A percentile compares a stretch with the other conserved stretches of the same genome.
These are phyloP conservation scores for Baorangia bicolor DNA, from an alignment of 768 basidiomycete genomes.

Conservation along the genomic window DNA sequence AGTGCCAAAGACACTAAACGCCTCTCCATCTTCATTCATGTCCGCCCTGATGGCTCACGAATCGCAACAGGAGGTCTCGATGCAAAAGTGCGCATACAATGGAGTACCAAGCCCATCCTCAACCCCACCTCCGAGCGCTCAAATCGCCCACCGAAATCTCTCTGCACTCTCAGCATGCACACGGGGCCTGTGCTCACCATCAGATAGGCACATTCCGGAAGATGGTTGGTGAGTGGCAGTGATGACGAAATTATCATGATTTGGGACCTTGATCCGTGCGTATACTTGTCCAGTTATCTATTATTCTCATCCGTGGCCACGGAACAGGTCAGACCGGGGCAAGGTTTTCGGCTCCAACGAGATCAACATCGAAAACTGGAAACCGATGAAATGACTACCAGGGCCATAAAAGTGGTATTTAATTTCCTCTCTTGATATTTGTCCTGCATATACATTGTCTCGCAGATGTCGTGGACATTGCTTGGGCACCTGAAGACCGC, in stretches of 20 bases:
- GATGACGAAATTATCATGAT: slow-evolving; percentile 96
- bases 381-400: no score
- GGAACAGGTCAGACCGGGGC: slow-evolving; percentile 65
- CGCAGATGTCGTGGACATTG: slow-evolving; percentile 89
- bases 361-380: slow-evolving; percentile 93
- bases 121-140: no score
- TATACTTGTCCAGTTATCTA: neutral
- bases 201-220: slow-evolving; percentile 89
- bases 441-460: slow-evolving; percentile 2
- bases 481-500: slow-evolving; percentile 81
- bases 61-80: slow-evolving; percentile 96
- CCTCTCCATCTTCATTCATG: slow-evolving; percentile 87
- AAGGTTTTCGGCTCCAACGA: slow-evolving; percentile 95
- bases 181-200: slow-evolving; percentile 90
- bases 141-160: slow-evolving; percentile 74
- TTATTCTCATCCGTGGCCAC: slow-evolving; percentile 3
- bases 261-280: slow-evolving; percentile 95
- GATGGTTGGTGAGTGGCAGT: slow-evolving; percentile 95
- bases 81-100: slow-evolving; percentile 92
- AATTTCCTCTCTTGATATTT: neutral
- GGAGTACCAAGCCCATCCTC: slow-evolving; percentile 95
- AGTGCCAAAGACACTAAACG: slow-evolving; percentile 56
- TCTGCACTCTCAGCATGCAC: slow-evolving; percentile 91
- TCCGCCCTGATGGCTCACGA: slow-evolving; percentile 92
- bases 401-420: slow-evolving; percentile 92